Conservation (phyloP, 83 land plant genomes). For the Thuja plicata region DNA sequence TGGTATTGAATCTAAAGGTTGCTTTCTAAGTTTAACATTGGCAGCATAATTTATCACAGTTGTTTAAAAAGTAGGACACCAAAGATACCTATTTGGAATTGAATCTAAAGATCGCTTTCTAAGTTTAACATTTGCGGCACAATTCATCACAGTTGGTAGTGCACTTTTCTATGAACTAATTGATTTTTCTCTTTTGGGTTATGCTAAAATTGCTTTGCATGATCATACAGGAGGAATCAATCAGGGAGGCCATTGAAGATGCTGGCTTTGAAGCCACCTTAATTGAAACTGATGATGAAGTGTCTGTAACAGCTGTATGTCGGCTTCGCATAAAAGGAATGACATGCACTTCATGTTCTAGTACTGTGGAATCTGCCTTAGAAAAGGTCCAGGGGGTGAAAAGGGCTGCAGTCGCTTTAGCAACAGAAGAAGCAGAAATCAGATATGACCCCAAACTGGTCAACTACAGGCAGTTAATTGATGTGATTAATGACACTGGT, state of each 20-base stretch:
- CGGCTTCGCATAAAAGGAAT: slow-evolving; percentile 68
- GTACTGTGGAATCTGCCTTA: slow-evolving; percentile 58
- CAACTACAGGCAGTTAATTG: slow-evolving; percentile 27
- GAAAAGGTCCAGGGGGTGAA: slow-evolving; percentile 46
- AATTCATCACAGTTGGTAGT: not conserved
- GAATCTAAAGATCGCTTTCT: not conserved
- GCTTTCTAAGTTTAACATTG: not conserved
- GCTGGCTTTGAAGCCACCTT: slow-evolving; percentile 65
- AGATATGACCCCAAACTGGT: slow-evolving; percentile 53
- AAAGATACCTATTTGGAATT: not conserved
- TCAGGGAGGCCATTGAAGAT: slow-evolving; percentile 70
- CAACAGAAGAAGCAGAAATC: slow-evolving; percentile 77
- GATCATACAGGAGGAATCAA: slow-evolving; percentile 51
- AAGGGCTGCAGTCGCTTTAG: slow-evolving; percentile 63
- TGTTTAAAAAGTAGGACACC: not conserved
- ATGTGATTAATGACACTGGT: slow-evolving; percentile 44
- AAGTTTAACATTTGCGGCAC: not conserved
- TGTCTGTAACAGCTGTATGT: slow-evolving; percentile 33
- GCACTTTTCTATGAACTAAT: not conserved
- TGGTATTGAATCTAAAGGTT: not conserved
- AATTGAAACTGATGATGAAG: slow-evolving; percentile 38
- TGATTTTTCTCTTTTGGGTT: not conserved
- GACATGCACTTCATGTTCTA: slow-evolving; percentile 84
- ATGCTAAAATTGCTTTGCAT: not conserved
- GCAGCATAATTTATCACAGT: not conserved